Conservation (phyloP, 2,329 filamentous ascomycete genomes). For the Pseudogymnoascus sp. region DNA sequence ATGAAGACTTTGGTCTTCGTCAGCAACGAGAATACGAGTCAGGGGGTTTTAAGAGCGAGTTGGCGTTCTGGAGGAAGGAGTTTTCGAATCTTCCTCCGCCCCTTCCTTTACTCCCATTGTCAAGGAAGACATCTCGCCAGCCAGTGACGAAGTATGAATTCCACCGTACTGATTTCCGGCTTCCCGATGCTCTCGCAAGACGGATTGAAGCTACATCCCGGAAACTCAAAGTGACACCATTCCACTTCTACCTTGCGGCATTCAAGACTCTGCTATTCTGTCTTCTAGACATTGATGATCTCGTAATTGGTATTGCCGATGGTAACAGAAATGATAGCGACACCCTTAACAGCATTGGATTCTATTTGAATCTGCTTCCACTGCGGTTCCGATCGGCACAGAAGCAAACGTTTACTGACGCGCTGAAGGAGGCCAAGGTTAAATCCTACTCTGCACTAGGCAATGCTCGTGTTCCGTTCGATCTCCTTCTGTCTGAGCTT, state of each 20-base stretch:
- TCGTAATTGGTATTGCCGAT: constrained; percentile 41
- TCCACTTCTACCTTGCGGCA: constrained; percentile 39
- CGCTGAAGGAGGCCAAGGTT: constrained; percentile 18
- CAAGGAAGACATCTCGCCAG: not conserved
- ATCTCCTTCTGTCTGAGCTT: constrained; percentile 40
- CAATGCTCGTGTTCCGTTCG: constrained; percentile 42
- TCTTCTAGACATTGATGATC: constrained; percentile 30
- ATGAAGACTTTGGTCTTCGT: not conserved
- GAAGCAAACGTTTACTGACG: constrained; percentile 20
- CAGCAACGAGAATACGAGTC: not conserved
- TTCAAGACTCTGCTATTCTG: constrained; percentile 32
- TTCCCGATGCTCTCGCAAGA: not conserved
- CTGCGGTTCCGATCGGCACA: constrained; percentile 14
- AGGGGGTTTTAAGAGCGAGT: not conserved
- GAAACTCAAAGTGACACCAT: constrained; percentile 26
- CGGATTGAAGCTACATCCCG: not conserved
- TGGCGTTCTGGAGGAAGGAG: not conserved
- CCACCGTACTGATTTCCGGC: not conserved
- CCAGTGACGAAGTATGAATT: not conserved
- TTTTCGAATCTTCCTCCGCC: not conserved
- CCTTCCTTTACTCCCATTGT: not conserved
- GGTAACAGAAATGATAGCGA: constrained; percentile 31
- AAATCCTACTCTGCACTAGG: constrained; percentile 32
- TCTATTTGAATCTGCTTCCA: constrained; percentile 18
- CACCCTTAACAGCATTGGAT: constrained; percentile 20